Evolutionary conservation across 306 rosid genomes (phyloP), one percentile per base, ranked within the genome.

Genomic region (peach (Prunus persica)): DNA sequence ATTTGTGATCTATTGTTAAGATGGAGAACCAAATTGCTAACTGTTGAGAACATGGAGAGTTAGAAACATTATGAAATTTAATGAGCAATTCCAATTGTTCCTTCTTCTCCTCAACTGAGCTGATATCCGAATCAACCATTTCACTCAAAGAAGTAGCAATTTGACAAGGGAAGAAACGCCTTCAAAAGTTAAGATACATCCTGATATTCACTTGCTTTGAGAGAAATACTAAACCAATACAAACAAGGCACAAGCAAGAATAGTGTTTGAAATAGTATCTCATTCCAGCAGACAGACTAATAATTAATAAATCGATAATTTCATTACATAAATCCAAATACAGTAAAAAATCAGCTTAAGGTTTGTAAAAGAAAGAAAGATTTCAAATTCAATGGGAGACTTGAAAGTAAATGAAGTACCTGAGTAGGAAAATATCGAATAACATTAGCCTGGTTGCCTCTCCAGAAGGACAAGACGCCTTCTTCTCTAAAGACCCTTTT

Each of bases 391-490:
- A 78, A 41, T 43, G 54, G 72, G 66, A 20, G 20, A 58, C 27
- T 9, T 15, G 62, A 76, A 65, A 43, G 30, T 0, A 58, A 67
- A 20, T 12, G 56, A 75, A 79, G 74, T 63, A 92, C 97, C 93
- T 95, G 99, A 62, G 98, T 95, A 57, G 99, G 97, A 84, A 95
- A 87, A 88, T 92, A 95, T 30, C 97, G 86, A 41, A 95, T 92
- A 49, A 92, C 84, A 73, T 86, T 92, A 76, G 90, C 99, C 79
- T 88, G 97, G 84, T 95, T 62, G 3, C 99, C 99, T 86, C 99
- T 87, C 99, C 99, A 95, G 72, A 95, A 88, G 71, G 97, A 85
- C 67, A 92, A 67, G 3, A 89, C 47, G n/a, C 98, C 98, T 84
- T 94, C 97, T 81, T 94, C 97, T 60, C 79, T 75, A 16, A 88